A percentile compares a stretch with the other conserved stretches of the same genome.
These are phyloP conservation scores for Kandelia obovata DNA, from an alignment of 345 rosid genomes.

Conservation along the genomic window DNA sequence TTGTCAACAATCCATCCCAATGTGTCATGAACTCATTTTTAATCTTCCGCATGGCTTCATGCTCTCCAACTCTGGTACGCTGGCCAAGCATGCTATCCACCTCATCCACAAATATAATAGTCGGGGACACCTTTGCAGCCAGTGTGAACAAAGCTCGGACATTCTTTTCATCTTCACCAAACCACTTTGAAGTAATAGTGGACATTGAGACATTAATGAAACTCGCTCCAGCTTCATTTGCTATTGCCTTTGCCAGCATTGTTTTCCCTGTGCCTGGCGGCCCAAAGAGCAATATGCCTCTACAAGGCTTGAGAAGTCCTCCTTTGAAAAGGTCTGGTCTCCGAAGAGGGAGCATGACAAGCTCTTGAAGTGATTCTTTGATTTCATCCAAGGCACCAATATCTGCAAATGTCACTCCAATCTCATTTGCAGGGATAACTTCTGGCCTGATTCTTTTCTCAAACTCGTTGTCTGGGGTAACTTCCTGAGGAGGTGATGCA, in stretches of 20 bases:
- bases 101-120: constrained; percentile 95
- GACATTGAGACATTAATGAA: constrained; percentile 99
- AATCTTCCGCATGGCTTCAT: constrained; percentile 97
- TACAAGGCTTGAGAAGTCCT: constrained; percentile 93
- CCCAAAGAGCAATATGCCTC: constrained; percentile 92
- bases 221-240: constrained; percentile 99
- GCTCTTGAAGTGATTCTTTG: constrained; percentile 95
- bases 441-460: constrained; percentile 99
- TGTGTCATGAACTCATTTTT: constrained; percentile 98
- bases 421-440: constrained; percentile 91
- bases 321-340: constrained; percentile 96
- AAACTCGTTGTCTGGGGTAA: constrained; percentile 87
- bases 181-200: constrained; percentile 98
- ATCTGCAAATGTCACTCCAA: constrained; percentile 96
- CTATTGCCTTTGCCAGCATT: constrained; percentile 99
- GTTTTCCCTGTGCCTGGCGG: constrained; percentile 99
- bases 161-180: constrained; percentile 98
- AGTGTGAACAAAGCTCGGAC: constrained; percentile 88
- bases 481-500: constrained; percentile 43
- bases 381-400: constrained; percentile 87
- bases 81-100: constrained; percentile 99
- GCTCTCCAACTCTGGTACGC: constrained; percentile 92
- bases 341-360: constrained; percentile 96
- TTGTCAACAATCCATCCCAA: constrained; percentile 98
- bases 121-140: constrained; percentile 95